phyloP scores from a whole-genome alignment of 2,329 filamentous ascomycete genomes.

The Neofusicoccum laricinum region DNA sequence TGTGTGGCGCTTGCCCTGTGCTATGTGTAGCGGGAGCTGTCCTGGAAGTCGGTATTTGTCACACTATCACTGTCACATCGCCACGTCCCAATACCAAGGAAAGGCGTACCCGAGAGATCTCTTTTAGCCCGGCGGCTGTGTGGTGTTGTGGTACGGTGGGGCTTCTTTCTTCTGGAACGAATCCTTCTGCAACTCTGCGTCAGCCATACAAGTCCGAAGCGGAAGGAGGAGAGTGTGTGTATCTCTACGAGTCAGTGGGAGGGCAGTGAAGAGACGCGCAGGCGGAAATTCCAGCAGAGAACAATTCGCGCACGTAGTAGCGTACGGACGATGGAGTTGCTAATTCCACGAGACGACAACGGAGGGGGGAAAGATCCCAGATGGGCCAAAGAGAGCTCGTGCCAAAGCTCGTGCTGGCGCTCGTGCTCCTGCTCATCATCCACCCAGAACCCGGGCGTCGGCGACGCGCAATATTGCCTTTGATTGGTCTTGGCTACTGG shows the following conservation, averaged over 20 bases:
- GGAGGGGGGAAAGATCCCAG: not conserved
- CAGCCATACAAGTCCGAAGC: not conserved
- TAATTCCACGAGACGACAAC: not conserved
- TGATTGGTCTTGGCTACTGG: not conserved
- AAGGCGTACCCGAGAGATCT: not conserved
- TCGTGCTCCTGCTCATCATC: not conserved
- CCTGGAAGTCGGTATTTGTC: conserved; percentile 5
- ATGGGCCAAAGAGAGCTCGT: not conserved
- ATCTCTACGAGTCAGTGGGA: not conserved
- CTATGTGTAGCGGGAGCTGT: not conserved
- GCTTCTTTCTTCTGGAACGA: not conserved
- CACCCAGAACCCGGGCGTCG: not conserved
- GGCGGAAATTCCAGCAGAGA: not conserved
- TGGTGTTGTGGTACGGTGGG: not conserved
- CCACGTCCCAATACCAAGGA: conserved; percentile 10
- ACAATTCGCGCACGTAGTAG: not conserved
- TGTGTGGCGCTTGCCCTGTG: not conserved
- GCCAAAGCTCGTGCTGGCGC: not conserved
- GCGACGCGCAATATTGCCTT: not conserved
- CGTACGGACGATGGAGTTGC: not conserved
- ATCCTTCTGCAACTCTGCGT: conserved; percentile 3
- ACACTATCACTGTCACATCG: conserved; percentile 9
- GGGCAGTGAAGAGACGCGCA: not conserved
- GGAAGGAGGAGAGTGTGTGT: not conserved
- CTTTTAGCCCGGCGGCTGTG: not conserved